These are phyloP conservation scores for Umbilicus rupestris DNA, from an alignment of 164 flowering plant species.

Conservation along the genomic window DNA sequence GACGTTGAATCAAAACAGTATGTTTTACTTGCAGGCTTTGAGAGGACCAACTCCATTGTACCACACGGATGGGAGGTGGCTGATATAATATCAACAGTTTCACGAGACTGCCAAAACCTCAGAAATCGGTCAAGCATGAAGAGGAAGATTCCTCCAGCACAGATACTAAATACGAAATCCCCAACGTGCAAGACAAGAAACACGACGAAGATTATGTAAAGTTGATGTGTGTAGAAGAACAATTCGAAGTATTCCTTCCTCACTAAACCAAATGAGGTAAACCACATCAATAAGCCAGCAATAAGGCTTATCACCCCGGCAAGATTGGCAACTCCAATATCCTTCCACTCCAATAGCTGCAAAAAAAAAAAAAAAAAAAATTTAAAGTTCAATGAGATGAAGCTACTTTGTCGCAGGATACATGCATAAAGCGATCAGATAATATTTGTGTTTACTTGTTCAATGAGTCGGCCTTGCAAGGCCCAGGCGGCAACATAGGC, in stretches of 20 bases:
- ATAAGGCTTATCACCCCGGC: conserved; percentile 76
- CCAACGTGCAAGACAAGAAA: conserved; percentile 85
- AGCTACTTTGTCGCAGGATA: not conserved
- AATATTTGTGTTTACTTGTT: conserved; percentile 36
- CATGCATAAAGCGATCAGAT: conserved; percentile 8
- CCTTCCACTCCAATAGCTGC: conserved; percentile 67
- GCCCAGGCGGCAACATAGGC: conserved; percentile 56
- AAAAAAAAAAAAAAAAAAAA: conserved; percentile 7
- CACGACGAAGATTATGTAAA: conserved; percentile 64
- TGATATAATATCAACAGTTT: conserved; percentile 50
- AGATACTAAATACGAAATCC: conserved; percentile 53
- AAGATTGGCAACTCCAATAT: conserved; percentile 54
- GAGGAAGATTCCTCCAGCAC: conserved; percentile 70
- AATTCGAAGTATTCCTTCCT: conserved; percentile 65
- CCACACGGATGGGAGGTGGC: conserved; percentile 69
- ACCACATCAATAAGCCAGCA: conserved; percentile 89
- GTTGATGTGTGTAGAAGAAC: conserved; percentile 91
- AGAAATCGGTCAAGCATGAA: conserved; percentile 83
- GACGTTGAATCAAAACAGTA: not conserved
- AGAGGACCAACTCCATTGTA: conserved; percentile 61
- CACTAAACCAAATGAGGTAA: conserved; percentile 61
- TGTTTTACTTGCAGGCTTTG: conserved; percentile 58
- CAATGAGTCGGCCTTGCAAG: conserved; percentile 42
- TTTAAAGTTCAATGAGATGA: not conserved
- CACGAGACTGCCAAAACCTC: conserved; percentile 79